Base-by-base conservation (phyloP, 2,329 filamentous ascomycete genomes). In the Aspergillus brunneoviolaceus region DNA sequence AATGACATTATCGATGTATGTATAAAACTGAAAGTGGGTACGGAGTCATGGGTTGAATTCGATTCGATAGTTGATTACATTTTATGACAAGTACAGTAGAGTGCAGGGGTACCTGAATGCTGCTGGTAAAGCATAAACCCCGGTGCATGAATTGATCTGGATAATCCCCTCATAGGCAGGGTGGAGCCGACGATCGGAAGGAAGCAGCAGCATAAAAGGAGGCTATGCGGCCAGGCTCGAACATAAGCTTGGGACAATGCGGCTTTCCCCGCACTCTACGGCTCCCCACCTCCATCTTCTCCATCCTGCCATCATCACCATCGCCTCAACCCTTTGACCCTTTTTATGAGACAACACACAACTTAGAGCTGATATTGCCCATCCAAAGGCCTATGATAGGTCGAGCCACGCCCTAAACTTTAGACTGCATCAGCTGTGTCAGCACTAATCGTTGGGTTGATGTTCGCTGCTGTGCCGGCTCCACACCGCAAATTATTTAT, bases 1-100 rank as follows among this genome's bases (percentile, higher is more conserved):
- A 21, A 55, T 47, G 53, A 55, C 33, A 29, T 16, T 12, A 33
- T 14, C 16, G n/a, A 14, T 55, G 53, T 55, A 55, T 55, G 27
- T 31, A 55, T 35, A 35, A 45, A 14, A 19, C 31, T 33, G 11
- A 23, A 31, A 45, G 2, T 45, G 39, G 39, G 39, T 45, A 45
- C 3, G 39, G 39, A 45, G 39, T 45, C 39, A n/a, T n/a, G n/a
- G 16, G 14, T 19, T 7, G 39, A 19, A 19, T 45, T 45, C 5
- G 3, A 45, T 45, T 9, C 9, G 33, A 14, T 35, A 2, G 33
- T 16, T 16, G 33, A 5, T 29, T 3, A 27, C 7, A 1, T 27
- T 27, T 27, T 27, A 1, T 27, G 27, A 27, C 7, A 7, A 27
- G 27, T 27, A 9, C 27, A 35, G 10, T 35, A 14, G 14, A 35